Percentiles rank a stretch among this genome's conserved stretches.
Evolutionary conservation across 441 rosid genomes (phyloP).

Genomic region (Rhodomyrtus psidioides): DNA sequence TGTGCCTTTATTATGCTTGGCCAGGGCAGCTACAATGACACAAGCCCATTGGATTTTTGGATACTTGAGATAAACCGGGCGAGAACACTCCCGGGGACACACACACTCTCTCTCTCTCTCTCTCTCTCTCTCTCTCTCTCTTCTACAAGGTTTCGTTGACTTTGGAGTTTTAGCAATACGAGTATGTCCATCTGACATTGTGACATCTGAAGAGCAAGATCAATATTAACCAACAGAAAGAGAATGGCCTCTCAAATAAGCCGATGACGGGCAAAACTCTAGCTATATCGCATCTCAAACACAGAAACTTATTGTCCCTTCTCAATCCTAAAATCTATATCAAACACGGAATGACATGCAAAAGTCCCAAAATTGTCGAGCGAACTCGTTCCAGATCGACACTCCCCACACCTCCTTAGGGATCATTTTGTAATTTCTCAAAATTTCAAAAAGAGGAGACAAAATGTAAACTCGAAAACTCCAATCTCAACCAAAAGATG

Average conservation of each 20-base stretch:
- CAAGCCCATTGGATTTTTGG: neutral
- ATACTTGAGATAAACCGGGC: neutral
- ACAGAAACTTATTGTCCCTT: neutral
- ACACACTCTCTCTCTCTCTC: too few species aligned
- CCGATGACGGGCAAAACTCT: neutral
- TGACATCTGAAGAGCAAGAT: neutral
- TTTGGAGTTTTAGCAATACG: neutral
- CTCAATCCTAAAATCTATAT: neutral
- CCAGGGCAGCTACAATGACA: neutral
- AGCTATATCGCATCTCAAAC: neutral
- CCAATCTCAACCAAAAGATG: constrained; percentile 3
- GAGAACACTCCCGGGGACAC: neutral
- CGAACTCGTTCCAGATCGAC: neutral
- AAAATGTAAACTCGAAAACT: neutral
- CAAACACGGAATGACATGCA: neutral
- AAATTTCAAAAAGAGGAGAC: neutral
- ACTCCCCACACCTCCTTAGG: neutral
- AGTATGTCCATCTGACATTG: neutral
- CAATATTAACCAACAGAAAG: neutral
- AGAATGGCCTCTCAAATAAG: neutral
- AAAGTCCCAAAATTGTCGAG: neutral
- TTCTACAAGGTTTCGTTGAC: neutral
- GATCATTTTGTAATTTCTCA: neutral
- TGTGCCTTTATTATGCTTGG: neutral
- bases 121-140: neutral